A percentile compares a stretch with the other conserved stretches of the same genome.
Evolutionary conservation across 106 monocot genomes (phyloP).

Genomic region (Xerophyta viscosa): DNA sequence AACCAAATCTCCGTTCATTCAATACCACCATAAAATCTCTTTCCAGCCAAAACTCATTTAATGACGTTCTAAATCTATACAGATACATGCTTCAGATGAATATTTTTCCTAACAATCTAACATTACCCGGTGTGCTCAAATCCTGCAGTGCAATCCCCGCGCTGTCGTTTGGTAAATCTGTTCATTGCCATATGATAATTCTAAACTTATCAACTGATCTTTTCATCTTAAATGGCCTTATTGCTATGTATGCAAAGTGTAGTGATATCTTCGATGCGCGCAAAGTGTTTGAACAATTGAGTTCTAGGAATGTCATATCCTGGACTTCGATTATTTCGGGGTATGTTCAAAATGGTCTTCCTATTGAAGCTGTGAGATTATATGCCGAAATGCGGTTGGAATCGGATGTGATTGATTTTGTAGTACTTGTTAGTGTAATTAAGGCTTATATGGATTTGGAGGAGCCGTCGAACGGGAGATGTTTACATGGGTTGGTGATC

Average conservation of each 20-base stretch:
- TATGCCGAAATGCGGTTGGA: slow-evolving; percentile 35
- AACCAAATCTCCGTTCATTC: slow-evolving; percentile 22
- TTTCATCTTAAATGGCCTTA: slow-evolving; percentile 52
- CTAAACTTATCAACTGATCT: slow-evolving; percentile 27
- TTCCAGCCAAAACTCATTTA: slow-evolving; percentile 17
- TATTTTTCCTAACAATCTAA: slow-evolving; percentile 22
- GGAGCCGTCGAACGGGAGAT: slow-evolving; percentile 34
- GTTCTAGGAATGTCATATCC: slow-evolving; percentile 38
- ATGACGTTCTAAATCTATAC: slow-evolving; percentile 14
- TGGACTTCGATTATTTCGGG: slow-evolving; percentile 74
- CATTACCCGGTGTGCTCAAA: slow-evolving; percentile 44
- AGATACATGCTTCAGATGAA: slow-evolving; percentile 7
- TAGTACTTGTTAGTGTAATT: slow-evolving; percentile 52
- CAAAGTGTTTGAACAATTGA: slow-evolving; percentile 26
- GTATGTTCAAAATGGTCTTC: slow-evolving; percentile 39
- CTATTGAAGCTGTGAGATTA: slow-evolving; percentile 28
- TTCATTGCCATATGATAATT: slow-evolving; percentile 42
- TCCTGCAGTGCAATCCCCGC: slow-evolving; percentile 17
- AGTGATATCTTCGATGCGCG: slow-evolving; percentile 19
- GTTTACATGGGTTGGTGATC: slow-evolving; percentile 42
- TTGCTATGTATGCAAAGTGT: slow-evolving; percentile 53
- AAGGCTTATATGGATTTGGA: slow-evolving; percentile 56
- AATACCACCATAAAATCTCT: slow-evolving; percentile 31
- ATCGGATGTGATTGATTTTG: slow-evolving; percentile 19
- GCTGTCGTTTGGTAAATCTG: slow-evolving; percentile 12